Conservation (phyloP, 441 rosid genomes). For the Populus hybrid region DNA sequence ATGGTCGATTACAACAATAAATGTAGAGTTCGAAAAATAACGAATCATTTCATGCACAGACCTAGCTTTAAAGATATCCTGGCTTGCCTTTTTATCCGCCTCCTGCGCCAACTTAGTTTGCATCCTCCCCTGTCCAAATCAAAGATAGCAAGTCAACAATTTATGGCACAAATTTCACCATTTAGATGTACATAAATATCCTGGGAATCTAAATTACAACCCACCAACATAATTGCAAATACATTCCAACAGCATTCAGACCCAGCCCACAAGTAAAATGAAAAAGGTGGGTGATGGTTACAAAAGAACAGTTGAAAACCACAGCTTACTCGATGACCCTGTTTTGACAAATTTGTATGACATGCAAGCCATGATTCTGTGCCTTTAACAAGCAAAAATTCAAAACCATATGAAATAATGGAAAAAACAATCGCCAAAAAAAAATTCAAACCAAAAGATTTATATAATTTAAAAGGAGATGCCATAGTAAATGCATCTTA, state of each 20-base stretch:
- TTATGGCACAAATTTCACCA: neutral
- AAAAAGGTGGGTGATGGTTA: neutral
- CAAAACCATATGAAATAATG: neutral
- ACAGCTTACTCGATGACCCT: neutral
- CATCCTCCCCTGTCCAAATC: constrained; percentile 47
- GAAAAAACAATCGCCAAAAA: too few relatives aligned
- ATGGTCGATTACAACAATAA: constrained; percentile 21
- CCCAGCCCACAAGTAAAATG: neutral
- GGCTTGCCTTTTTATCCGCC: constrained; percentile 90
- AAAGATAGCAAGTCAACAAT: constrained; percentile 19
- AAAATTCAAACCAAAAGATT: neutral
- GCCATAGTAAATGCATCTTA: neutral
- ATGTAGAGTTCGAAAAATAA: constrained; percentile 5
- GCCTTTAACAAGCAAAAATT: neutral
- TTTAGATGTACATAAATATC: constrained; percentile 2
- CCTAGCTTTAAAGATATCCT: constrained; percentile 79
- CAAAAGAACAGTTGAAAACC: neutral
- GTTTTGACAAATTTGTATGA: neutral
- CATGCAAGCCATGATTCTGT: too few relatives aligned
- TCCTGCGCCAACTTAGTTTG: constrained; percentile 52
- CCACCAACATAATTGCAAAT: neutral
- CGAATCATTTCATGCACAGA: constrained; percentile 28
- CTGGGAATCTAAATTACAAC: neutral
- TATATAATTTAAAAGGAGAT: neutral
- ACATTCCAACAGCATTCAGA: constrained; percentile 1